phyloP scores from a whole-genome alignment of 192 early-diverging fungal genomes.

The Thoreauomyces humboldtii region DNA sequence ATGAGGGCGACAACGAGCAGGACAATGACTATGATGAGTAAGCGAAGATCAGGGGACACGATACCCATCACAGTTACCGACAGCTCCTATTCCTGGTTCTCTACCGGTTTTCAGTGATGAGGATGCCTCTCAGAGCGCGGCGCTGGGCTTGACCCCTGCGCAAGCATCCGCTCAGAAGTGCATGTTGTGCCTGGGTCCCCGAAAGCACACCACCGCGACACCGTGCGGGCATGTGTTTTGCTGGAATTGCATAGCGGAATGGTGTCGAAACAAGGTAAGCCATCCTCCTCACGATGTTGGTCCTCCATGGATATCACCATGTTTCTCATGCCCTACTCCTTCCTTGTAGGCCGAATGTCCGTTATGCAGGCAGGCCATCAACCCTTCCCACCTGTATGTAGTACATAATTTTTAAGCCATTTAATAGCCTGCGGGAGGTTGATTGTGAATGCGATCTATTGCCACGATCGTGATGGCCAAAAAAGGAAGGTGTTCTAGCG shows the following conservation, averaged over 20 bases:
- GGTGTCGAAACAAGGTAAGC: conserved; percentile 82
- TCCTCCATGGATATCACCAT: too few species aligned
- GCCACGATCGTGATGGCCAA: too few species aligned
- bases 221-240: conserved; percentile 96
- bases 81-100: not conserved
- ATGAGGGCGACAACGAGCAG: not conserved
- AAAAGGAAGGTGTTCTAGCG: too few species aligned
- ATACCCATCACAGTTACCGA: not conserved
- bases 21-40: conserved; percentile 22
- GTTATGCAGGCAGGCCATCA: conserved; percentile 80
- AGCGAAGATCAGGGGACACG: not conserved
- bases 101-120: not conserved
- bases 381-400: conserved; percentile 69
- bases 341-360: conserved; percentile 81
- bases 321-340: not conserved
- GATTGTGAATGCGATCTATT: too few species aligned
- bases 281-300: too few species aligned
- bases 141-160: not conserved
- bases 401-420: conserved; percentile 75
- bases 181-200: conserved; percentile 78
- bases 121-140: conserved; percentile 20
- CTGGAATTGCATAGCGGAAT: conserved; percentile 91
- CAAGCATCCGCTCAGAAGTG: conserved; percentile 59
- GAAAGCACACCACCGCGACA: conserved; percentile 75
- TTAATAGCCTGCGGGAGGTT: too few species aligned